Base-by-base conservation (phyloP, 257 asterid genomes). In the Mentha longifolia region DNA sequence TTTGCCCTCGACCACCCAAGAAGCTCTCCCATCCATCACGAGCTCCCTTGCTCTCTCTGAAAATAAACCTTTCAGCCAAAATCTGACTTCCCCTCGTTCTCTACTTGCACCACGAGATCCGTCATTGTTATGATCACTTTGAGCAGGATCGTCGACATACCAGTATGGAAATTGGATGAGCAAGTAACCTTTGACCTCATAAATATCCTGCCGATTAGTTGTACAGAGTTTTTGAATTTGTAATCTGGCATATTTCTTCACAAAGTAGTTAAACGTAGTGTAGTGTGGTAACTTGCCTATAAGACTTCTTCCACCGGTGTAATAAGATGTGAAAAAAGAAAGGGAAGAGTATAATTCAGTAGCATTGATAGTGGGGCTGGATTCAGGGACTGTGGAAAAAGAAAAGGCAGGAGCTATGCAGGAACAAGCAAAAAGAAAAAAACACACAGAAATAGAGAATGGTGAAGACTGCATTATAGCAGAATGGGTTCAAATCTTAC, bases 21-120 rank as follows among this genome's bases (percentile, higher is more conserved):
- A 35, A 42, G 82, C 84, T 5, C 81, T 68, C 28, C 92, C 90
- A 19, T 85, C 76, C 92, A 84, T 71, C 61, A 91, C 81, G 19
- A 86, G 81, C 79, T 79, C 84, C 73, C 81, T 74, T 7, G 90
- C 72, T 45, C 30, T 14, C 67, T 81, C 90, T 2, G 93, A 81
- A 85, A 84, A 86, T 76, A 79, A 88, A 0, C 96, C 97, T 28
- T 52, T 50, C 5, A 91, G 61, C 62, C 6, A 59, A 64, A 88
- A 85, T 0, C 54, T 54, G 63, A 86, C 10, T 7, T 4, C 2
- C 68, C 60, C 25, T 13, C 3, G 55, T 49, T 0, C 17, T 45
- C 17, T 30, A n/a, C 37, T 39, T 0, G 55, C 41, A 15, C 17
- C 31, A 11, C 3, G 31, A 52, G 31, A 9, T 51, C 13, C 13